Evolutionary conservation across 805 yeast species (phyloP).

Genomic region (Kuraishia cidri): DNA sequence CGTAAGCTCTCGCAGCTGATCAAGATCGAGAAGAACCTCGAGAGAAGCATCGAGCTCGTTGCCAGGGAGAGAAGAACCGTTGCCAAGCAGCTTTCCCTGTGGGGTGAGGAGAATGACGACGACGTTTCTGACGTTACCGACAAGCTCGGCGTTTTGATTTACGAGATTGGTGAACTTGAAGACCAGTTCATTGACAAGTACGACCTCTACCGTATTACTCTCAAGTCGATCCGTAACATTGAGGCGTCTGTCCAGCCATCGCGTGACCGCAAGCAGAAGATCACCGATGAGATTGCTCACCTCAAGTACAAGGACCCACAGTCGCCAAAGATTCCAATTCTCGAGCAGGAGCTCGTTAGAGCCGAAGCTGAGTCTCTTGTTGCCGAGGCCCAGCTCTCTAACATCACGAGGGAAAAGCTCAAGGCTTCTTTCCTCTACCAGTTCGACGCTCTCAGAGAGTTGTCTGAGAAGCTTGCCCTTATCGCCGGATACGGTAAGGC

Average conservation of each 20-base stretch:
- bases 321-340: constrained; percentile 69
- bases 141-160: constrained; percentile 74
- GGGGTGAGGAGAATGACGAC: constrained; percentile 87
- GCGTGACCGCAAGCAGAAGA: constrained; percentile 77
- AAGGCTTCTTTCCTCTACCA: constrained; percentile 80
- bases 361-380: constrained; percentile 89
- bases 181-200: constrained; percentile 81
- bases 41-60: constrained; percentile 70
- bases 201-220: constrained; percentile 78
- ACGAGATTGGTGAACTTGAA: constrained; percentile 80
- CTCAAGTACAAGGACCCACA: constrained; percentile 81
- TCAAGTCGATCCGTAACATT: constrained; percentile 75
- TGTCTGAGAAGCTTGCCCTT: constrained; percentile 76
- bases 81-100: constrained; percentile 71
- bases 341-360: constrained; percentile 85
- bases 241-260: constrained; percentile 86
- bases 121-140: constrained; percentile 83
- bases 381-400: constrained; percentile 86
- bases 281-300: constrained; percentile 78
- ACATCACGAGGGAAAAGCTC: constrained; percentile 80
- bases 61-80: constrained; percentile 75
- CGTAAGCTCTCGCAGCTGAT: constrained; percentile 67
- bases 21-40: constrained; percentile 75
- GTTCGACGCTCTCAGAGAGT: constrained; percentile 79
- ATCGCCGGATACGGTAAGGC: constrained; percentile 91